Evolutionary conservation across 2,329 filamentous ascomycete species (phyloP), one percentile per base, ranked within the genome.

Genomic region (Apiospora marii): DNA sequence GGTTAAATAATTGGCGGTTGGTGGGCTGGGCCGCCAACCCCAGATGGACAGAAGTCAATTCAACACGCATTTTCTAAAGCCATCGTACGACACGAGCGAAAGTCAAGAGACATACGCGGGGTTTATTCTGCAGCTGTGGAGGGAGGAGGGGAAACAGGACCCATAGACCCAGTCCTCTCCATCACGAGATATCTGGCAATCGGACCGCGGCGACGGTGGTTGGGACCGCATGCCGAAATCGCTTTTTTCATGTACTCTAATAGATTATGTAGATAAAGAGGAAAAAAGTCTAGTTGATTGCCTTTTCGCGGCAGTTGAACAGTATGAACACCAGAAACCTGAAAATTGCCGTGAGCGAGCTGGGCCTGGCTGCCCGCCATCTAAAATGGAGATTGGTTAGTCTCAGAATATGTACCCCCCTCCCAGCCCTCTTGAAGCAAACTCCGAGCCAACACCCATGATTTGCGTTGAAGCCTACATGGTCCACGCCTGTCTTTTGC

Each of bases 401-500:
- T 41, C 58, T 37, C 30, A 37, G 30, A 64, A 30, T 10, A 30
- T 30, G 27, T 30, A 30, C n/a, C 49, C 49, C n/a, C 22, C 10
- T 12, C 19, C 30, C 58, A 64, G 34, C 58, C 58, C 19, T 41
- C 58, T 6, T 6, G 41, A 24, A 37, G 58, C 19, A n/a, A 64
- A 64, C 30, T 14, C 58, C 53, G 14, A 58, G 8, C 51, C 51
- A 30, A 61, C 19, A 64, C 58, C 58, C 58, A 64, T 64, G 58
- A 64, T 41, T 64, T 64, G 58, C 34, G 58, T 64, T 64, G 58
- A 64, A 64, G 58, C 58, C 30, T 64, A 19, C 58, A 64, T 64
- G 58, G 58, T 41, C 53, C 53, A 61, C 58, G 58, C 58, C 58
- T 5, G 16, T 37, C 53, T 37, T 61, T 37, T 61, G 22, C 53